Conservation (phyloP, 2,329 filamentous ascomycete species). For the Nigrospora sphaerica region DNA sequence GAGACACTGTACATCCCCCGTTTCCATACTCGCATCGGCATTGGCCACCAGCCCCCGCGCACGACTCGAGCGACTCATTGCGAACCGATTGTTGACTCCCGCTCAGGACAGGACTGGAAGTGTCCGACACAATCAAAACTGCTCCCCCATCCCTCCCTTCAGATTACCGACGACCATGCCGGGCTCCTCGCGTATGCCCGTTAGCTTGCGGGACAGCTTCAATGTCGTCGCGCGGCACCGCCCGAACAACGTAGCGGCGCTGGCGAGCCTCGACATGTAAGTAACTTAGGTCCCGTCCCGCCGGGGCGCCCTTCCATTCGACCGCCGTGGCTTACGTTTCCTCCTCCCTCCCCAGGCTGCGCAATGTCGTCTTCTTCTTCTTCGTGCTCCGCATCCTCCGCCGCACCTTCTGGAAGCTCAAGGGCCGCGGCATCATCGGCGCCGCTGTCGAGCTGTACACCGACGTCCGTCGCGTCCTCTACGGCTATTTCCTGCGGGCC, state of each 20-base stretch:
- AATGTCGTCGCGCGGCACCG: conserved; percentile 51
- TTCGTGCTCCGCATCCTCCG: conserved; percentile 81
- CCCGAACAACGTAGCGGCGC: conserved; percentile 46
- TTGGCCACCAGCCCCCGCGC: too few species aligned
- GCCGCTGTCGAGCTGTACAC: conserved; percentile 69
- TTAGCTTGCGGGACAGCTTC: conserved; percentile 63
- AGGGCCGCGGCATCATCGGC: conserved; percentile 80
- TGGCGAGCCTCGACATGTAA: conserved; percentile 64
- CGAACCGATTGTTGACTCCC: too few species aligned
- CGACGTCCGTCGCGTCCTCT: conserved; percentile 64
- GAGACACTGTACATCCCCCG: too few species aligned
- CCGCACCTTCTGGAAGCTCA: conserved; percentile 74
- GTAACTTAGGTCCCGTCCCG: conserved; percentile 19
- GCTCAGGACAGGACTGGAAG: too few species aligned
- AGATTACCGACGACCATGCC: conserved; percentile 37
- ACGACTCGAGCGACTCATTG: too few species aligned
- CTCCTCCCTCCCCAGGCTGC: conserved; percentile 45
- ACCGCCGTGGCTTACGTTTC: not conserved
- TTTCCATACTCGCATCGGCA: too few species aligned
- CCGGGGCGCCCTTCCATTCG: not conserved
- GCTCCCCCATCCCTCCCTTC: too few species aligned
- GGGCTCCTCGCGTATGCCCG: conserved; percentile 62
- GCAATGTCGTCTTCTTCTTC: conserved; percentile 82
- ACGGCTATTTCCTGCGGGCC: conserved; percentile 77
- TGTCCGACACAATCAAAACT: too few species aligned